These are phyloP conservation scores for Hyparrhenia diplandra DNA, from an alignment of 176 grass and related monocot species.

Conservation along the genomic window DNA sequence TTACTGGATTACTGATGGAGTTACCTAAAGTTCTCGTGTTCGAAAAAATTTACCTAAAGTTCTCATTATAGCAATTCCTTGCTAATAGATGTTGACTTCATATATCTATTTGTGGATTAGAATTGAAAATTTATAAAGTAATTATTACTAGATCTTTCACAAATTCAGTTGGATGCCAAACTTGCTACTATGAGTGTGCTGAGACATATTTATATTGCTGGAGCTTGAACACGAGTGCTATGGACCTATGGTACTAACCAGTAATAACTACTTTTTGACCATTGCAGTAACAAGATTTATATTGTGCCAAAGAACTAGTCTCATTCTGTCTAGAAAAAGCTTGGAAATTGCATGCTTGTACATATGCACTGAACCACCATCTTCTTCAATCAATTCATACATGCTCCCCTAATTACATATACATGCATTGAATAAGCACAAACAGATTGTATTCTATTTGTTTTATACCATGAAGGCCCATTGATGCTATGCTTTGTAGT, in stretches of 20 bases:
- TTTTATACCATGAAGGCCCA: not conserved
- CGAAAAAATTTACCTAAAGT: too few relatives aligned
- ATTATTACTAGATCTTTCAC: not conserved
- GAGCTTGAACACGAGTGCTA: not conserved
- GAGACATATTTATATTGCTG: not conserved
- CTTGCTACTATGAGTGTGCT: not conserved
- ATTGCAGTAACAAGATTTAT: not conserved
- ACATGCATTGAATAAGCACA: conserved; percentile 15
- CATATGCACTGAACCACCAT: not conserved
- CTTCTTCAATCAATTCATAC: conserved; percentile 19
- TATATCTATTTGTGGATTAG: not conserved
- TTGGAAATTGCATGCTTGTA: not conserved
- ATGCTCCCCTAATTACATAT: conserved; percentile 1
- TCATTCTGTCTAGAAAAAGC: not conserved
- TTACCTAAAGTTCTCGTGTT: too few relatives aligned
- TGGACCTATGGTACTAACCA: not conserved
- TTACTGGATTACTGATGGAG: not conserved
- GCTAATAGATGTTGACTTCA: not conserved
- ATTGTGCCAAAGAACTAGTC: not conserved
- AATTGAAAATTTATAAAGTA: not conserved
- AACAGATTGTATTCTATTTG: conserved; percentile 13
- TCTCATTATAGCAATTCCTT: not conserved
- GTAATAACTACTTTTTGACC: not conserved
- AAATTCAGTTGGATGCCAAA: not conserved
- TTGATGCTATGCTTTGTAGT: conserved; percentile 32